phyloP scores from a whole-genome alignment of 192 early-diverging fungal genomes.

The Dissophora globulifera region DNA sequence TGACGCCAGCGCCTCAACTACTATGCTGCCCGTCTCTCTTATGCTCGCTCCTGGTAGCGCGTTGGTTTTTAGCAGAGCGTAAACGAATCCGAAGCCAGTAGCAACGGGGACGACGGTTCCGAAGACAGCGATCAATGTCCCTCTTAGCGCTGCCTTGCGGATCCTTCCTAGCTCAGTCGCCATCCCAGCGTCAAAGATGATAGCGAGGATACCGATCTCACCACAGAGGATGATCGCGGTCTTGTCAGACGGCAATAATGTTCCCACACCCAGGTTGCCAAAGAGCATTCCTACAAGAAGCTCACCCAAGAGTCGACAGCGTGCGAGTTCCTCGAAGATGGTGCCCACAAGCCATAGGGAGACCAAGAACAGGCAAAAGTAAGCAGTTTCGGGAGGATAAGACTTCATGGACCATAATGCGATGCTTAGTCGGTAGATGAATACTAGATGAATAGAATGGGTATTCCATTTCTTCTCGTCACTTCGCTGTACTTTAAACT shows the following conservation, averaged over 20 bases:
- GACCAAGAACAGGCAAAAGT: conserved; percentile 31
- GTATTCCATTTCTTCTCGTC: too few species aligned
- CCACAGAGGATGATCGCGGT: conserved; percentile 19
- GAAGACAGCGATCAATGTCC: conserved; percentile 17
- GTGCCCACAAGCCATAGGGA: conserved; percentile 34
- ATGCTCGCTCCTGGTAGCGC: conserved; percentile 1
- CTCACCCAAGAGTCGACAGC: conserved; percentile 42
- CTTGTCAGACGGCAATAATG: conserved; percentile 24
- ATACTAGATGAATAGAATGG: too few species aligned
- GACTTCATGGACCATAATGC: too few species aligned
- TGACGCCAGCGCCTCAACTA: conserved; percentile 25
- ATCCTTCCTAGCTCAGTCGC: conserved; percentile 12
- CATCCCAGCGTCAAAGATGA: conserved; percentile 38
- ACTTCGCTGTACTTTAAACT: too few species aligned
- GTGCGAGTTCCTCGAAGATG: conserved; percentile 21
- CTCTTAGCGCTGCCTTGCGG: conserved; percentile 2
- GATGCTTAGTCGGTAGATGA: too few species aligned
- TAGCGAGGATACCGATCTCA: conserved; percentile 33
- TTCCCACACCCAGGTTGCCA: conserved; percentile 22
- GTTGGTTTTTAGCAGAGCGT: conserved; percentile 10
- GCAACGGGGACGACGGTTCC: conserved; percentile 31
- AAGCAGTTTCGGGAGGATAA: conserved; percentile 13
- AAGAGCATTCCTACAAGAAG: conserved; percentile 35
- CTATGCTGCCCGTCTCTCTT: background rate
- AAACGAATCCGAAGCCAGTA: conserved; percentile 48